Percentiles rank a stretch among this genome's conserved stretches.
phyloP scores from a whole-genome alignment of 495 filamentous ascomycete genomes.

The Trypethelium eluteriae region DNA sequence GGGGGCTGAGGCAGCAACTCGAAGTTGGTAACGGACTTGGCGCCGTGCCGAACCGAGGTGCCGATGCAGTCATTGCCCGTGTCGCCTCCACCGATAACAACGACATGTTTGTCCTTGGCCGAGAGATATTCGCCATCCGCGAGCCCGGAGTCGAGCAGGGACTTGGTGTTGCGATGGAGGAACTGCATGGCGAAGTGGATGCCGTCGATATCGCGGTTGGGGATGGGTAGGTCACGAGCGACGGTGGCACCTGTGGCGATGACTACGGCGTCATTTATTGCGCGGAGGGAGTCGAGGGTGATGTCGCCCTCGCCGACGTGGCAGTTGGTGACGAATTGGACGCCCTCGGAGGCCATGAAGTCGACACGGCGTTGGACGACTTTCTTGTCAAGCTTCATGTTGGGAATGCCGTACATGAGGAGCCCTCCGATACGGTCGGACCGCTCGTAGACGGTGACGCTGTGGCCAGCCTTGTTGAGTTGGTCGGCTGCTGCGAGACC shows the following conservation, averaged over 20 bases:
- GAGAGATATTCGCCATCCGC: constrained; percentile 86
- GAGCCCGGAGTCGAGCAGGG: constrained; percentile 86
- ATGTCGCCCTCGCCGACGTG: constrained; percentile 73
- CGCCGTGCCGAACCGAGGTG: constrained; percentile 94
- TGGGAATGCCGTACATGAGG: constrained; percentile 98
- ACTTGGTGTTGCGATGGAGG: constrained; percentile 97
- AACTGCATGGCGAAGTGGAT: constrained; percentile 99
- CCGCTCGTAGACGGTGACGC: constrained; percentile 90
- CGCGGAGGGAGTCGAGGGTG: constrained; percentile 66
- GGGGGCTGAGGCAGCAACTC: constrained; percentile 94
- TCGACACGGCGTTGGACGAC: constrained; percentile 93
- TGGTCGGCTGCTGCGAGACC: constrained; percentile 92
- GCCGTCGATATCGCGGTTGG: constrained; percentile 81
- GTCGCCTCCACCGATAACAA: constrained; percentile 97
- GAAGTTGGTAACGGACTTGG: constrained; percentile 95
- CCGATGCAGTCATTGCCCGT: constrained; percentile 99
- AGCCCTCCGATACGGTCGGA: constrained; percentile 88
- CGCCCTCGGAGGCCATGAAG: constrained; percentile 89
- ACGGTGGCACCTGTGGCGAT: constrained; percentile 97
- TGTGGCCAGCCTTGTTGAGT: constrained; percentile 88
- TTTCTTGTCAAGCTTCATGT: constrained; percentile 99
- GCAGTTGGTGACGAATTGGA: constrained; percentile 72
- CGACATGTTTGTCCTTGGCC: constrained; percentile 91
- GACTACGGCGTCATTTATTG: constrained; percentile 75
- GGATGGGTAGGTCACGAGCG: constrained; percentile 89